These are phyloP conservation scores for Didymella pinodella DNA, from an alignment of 2,329 filamentous ascomycete genomes.

Conservation along the genomic window DNA sequence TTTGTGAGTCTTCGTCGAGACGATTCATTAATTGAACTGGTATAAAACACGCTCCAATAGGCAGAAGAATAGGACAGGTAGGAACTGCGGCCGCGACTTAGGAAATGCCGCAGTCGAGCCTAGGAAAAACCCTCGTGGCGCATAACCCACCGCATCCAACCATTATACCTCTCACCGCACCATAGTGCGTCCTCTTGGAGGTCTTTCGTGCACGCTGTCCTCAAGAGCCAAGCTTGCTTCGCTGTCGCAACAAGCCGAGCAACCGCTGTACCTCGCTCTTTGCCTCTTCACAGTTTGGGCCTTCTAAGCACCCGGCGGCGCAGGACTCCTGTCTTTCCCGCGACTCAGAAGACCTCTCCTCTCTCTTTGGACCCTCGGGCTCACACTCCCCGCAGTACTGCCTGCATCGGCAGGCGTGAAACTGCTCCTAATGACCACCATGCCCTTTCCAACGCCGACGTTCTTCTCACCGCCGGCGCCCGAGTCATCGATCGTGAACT, in stretches of 20 bases:
- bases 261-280: not conserved
- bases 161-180: not conserved
- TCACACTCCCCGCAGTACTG: constrained; percentile 46
- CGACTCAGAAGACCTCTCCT: constrained; percentile 59
- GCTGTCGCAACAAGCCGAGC: not conserved
- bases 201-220: not conserved
- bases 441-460: constrained; percentile 75
- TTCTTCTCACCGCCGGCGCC: constrained; percentile 73
- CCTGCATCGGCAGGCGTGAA: constrained; percentile 64
- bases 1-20: not conserved
- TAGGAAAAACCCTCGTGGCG: not conserved
- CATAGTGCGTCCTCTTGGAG: not conserved
- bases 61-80: not conserved
- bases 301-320: constrained; percentile 16
- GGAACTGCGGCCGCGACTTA: not conserved
- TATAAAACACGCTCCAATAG: constrained; percentile 5
- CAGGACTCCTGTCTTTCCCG: constrained; percentile 43
- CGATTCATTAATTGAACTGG: not conserved
- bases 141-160: not conserved
- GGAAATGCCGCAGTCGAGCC: not conserved
- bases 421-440: constrained; percentile 74
- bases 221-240: not conserved
- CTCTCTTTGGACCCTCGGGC: constrained; percentile 23
- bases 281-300: not conserved
- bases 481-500: constrained; percentile 92